phyloP scores from a whole-genome alignment of 768 basidiomycete genomes.

The Kwoniella sp. region DNA sequence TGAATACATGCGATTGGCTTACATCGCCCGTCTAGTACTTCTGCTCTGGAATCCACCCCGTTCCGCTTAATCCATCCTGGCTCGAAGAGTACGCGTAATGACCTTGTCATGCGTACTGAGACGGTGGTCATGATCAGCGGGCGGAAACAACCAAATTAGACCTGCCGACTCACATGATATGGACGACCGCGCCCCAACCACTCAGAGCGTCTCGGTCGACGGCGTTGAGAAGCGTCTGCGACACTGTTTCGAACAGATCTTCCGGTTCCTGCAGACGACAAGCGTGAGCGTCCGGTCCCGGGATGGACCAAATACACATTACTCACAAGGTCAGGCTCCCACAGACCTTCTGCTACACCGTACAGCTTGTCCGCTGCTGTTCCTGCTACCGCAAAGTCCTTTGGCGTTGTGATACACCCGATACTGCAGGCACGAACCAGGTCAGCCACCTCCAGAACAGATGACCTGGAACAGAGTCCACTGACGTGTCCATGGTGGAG shows the following conservation, averaged over 20 bases:
- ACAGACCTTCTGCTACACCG: slow-evolving; percentile 95
- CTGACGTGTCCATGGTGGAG: slow-evolving; percentile 70
- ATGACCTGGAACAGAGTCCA: neutral
- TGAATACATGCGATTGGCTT: slow-evolving; percentile 13
- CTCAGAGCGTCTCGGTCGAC: slow-evolving; percentile 95
- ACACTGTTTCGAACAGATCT: slow-evolving; percentile 96
- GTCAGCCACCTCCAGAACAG: neutral
- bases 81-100: slow-evolving; percentile 80
- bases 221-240: slow-evolving; percentile 88
- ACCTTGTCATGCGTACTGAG: slow-evolving; percentile 56
- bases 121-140: neutral
- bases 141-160: too few relatives aligned
- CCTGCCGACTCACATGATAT: slow-evolving; percentile 72
- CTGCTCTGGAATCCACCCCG: neutral
- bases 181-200: slow-evolving; percentile 93
- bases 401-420: slow-evolving; percentile 52
- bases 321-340: slow-evolving; percentile 83
- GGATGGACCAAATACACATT: neutral
- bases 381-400: slow-evolving; percentile 91
- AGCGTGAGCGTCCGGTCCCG: too few relatives aligned
- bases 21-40: neutral
- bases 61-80: slow-evolving; percentile 74
- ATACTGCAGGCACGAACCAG: slow-evolving; percentile 37
- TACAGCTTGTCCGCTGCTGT: slow-evolving; percentile 87
- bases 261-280: slow-evolving; percentile 63